Evolutionary conservation across 2,329 filamentous ascomycete genomes (phyloP), one percentile per base, ranked within the genome.

Genomic region (Fusarium robinianum): DNA sequence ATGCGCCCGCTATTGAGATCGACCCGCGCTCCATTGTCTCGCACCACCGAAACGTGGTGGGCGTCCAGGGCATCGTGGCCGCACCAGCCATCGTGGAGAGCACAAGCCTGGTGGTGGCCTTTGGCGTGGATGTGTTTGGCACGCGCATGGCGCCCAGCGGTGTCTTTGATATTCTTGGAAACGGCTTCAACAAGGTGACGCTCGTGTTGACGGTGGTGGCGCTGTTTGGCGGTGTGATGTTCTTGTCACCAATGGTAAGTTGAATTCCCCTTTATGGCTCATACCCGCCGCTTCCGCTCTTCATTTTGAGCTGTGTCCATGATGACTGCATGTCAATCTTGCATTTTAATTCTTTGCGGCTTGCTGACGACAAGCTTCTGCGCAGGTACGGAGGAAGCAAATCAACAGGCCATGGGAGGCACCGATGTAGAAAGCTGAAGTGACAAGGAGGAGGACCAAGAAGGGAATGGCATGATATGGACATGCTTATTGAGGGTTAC

Each of bases 161-260:
- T 58, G 80, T 87, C 11, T 99, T 99, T 67, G 94, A 99, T 71
- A 83, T 97, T 27, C 73, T 99, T 11, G 94, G 90, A 51, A 94
- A 90, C 70, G 88, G 89, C 3, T 99, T 99, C 69, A 94, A 92
- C 66, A 96, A 95, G 75, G 65, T 90, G 42, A 87, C 90, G 58
- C 80, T 99, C 63, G 68, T 96, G 24, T 76, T 80, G 11, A 99
- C 94, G 1, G 90, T 99, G 24, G 75, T 87, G 26, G 92, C 89
- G 12, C 75, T 97, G 57, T 81, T 80, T 31, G 77, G 81, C 25
- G 90, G 90, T 31, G 92, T 96, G 11, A 67, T 84, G 53, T 80
- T 88, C 42, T 74, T 97, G 62, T 85, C 85, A 39, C 94, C 94
- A 18, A 83, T 97, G 81, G 94, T 96, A 77, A 75, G 87, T 76